These are phyloP conservation scores for Cladophialophora carrionii DNA, from an alignment of 2,329 filamentous ascomycete species.

Conservation along the genomic window DNA sequence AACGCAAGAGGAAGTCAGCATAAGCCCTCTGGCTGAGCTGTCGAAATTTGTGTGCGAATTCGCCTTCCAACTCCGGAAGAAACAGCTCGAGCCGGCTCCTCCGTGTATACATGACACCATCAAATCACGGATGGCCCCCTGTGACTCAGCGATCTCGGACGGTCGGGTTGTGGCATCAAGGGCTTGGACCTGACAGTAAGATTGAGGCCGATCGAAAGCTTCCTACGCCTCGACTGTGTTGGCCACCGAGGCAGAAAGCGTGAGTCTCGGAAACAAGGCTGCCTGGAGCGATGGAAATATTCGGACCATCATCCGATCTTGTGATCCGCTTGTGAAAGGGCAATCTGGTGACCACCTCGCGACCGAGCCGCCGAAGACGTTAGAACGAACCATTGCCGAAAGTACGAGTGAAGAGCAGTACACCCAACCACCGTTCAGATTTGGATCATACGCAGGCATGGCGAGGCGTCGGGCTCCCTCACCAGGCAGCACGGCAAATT, in stretches of 20 bases:
- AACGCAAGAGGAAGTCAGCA: slow-evolving; percentile 8
- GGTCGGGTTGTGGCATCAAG: background rate
- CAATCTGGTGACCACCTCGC: background rate
- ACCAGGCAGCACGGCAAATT: background rate
- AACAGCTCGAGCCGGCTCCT: background rate
- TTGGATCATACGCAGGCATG: background rate
- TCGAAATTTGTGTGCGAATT: background rate
- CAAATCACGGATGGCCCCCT: background rate
- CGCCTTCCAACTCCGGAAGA: background rate
- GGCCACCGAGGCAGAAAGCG: background rate
- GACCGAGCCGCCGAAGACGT: background rate
- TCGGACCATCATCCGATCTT: background rate
- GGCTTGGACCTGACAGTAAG: background rate
- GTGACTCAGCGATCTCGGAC: background rate
- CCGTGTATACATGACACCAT: background rate
- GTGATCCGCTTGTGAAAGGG: background rate
- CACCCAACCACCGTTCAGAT: background rate
- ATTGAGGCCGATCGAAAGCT: background rate
- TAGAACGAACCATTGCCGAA: background rate
- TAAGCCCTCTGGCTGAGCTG: slow-evolving; percentile 20
- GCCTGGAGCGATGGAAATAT: background rate
- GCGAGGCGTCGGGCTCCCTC: background rate
- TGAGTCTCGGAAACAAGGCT: background rate
- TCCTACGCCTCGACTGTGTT: background rate
- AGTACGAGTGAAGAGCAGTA: background rate